Conservation (phyloP, 306 rosid genomes). For the Abrus pulchellus region DNA sequence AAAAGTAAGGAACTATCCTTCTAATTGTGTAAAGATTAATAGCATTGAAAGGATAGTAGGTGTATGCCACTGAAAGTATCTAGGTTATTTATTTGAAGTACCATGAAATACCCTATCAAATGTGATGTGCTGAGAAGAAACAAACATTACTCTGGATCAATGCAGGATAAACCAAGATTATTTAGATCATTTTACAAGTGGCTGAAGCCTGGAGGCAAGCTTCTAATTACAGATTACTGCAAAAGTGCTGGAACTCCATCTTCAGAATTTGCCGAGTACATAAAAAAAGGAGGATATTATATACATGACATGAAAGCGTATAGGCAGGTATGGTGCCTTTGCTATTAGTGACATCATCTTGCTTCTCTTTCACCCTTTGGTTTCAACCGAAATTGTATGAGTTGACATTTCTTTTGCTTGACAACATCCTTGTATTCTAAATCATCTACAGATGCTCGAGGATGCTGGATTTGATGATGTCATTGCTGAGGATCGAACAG, state of each 20-base stretch:
- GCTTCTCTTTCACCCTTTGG: slow-evolving; percentile 40
- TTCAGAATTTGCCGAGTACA: slow-evolving; percentile 71
- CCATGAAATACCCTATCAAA: not conserved
- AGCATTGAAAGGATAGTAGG: not conserved
- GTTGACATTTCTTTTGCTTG: slow-evolving; percentile 32
- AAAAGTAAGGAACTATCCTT: slow-evolving; percentile 62
- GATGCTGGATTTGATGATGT: slow-evolving; percentile 85
- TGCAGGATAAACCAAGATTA: slow-evolving; percentile 82
- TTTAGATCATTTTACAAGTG: slow-evolving; percentile 83
- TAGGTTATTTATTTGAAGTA: not conserved
- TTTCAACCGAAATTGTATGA: slow-evolving; percentile 7
- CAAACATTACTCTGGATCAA: slow-evolving; percentile 13
- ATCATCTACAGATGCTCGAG: slow-evolving; percentile 72
- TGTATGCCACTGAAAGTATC: not conserved
- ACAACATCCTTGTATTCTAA: slow-evolving; percentile 35
- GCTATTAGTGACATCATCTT: not conserved
- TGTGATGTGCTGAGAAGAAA: not conserved
- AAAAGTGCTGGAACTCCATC: slow-evolving; percentile 75
- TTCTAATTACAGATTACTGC: slow-evolving; percentile 91
- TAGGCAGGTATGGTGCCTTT: slow-evolving; percentile 64
- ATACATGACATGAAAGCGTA: slow-evolving; percentile 72
- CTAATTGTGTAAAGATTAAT: too few relatives aligned
- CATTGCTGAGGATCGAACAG: slow-evolving; percentile 79
- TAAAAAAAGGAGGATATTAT: slow-evolving; percentile 84
- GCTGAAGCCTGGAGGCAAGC: slow-evolving; percentile 95